Conservation (phyloP, 2,329 filamentous ascomycete genomes). For the Metarhizium robertsii region DNA sequence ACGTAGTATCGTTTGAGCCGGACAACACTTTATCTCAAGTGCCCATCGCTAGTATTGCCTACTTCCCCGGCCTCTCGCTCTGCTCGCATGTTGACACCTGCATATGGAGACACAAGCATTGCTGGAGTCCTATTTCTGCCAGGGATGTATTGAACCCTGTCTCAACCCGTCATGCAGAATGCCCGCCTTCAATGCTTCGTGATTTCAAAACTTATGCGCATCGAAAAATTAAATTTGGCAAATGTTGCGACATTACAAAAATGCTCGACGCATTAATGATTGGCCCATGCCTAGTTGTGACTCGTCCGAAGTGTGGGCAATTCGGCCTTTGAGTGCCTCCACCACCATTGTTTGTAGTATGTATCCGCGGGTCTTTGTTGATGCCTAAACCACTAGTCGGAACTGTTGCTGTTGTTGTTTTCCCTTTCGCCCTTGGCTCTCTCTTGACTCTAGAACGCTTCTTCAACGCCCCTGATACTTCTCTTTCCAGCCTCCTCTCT, state of each 20-base stretch:
- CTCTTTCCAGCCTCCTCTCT: slow-evolving; percentile 62
- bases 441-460: neutral
- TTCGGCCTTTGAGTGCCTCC: neutral
- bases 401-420: no score
- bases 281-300: neutral
- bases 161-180: neutral
- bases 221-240: neutral
- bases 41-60: no score
- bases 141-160: neutral
- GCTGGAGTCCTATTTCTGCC: no score
- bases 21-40: no score
- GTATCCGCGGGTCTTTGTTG: neutral
- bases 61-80: no score
- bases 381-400: neutral
- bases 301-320: neutral
- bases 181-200: neutral
- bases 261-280: neutral
- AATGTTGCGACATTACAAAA: neutral
- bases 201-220: neutral
- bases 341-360: neutral
- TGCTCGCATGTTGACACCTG: no score
- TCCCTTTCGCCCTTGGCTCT: no score
- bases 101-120: no score
- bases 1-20: no score
- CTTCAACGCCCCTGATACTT: slow-evolving; percentile 43